Conservation (phyloP, 345 rosid genomes). For the Capsella bursapastoris region DNA sequence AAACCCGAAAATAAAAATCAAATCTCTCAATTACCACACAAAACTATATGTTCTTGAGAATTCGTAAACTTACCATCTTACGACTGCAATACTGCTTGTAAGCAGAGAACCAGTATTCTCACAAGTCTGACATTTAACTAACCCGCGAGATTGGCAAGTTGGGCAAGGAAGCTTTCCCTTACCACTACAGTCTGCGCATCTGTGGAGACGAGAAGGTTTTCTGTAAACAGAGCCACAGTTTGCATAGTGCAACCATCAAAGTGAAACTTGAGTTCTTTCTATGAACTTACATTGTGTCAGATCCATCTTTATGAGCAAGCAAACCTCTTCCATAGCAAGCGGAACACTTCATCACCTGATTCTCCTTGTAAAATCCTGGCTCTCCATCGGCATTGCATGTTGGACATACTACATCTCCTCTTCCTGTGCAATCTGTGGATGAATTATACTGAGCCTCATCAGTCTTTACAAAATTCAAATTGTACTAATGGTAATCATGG, state of each 20-base stretch:
- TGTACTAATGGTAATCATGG: not conserved
- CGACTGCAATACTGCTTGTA: conserved; percentile 62
- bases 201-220: conserved; percentile 37
- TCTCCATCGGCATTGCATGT: conserved; percentile 79
- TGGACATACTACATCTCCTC: conserved; percentile 69
- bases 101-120: conserved; percentile 70
- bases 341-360: conserved; percentile 68
- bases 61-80: conserved; percentile 62
- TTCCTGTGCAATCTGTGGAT: conserved; percentile 71
- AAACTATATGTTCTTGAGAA: not conserved
- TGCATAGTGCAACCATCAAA: conserved; percentile 6
- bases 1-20: not conserved
- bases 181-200: conserved; percentile 75
- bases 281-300: conserved; percentile 75
- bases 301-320: conserved; percentile 92
- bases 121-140: conserved; percentile 74
- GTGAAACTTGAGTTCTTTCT: conserved; percentile 23
- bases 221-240: not conserved
- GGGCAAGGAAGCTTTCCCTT: conserved; percentile 85
- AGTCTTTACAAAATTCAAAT: conserved; percentile 3
- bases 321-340: conserved; percentile 89
- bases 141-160: conserved; percentile 83
- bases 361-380: conserved; percentile 78
- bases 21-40: not conserved
- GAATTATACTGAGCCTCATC: conserved; percentile 24